Base-by-base conservation (phyloP, 1,139 yeast species). In the Scheffersomyces cryptocercus region DNA sequence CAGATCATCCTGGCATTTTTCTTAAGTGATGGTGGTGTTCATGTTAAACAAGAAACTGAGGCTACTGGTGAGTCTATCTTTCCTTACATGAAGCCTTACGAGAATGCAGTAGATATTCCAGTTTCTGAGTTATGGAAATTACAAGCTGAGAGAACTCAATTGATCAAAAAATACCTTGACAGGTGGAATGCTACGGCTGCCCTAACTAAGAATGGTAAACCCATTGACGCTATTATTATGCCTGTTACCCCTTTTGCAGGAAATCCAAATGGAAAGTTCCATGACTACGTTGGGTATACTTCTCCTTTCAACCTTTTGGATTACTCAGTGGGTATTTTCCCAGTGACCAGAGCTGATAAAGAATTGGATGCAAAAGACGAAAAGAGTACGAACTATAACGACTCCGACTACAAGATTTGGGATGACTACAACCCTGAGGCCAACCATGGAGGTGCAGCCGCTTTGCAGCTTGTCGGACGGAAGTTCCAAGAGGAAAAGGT, bases 371-470 rank as follows among this genome's bases (percentile, higher is more conserved):
- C 45, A 8, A 54, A 43, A 29, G 67, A 61, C 39, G 48, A 46
- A n/a, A 39, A 35, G 11, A 31, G 43, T 29, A 28, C 42, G 14
- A 43, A 46, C 26, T 46, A 49, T 38, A 35, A 41, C 24, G 45
- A 41, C 7, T 40, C 48, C 1, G 56, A 53, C 35, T 41, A 40
- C 29, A 36, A 43, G 20, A 43, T 51, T 11, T 49, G 51, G 51
- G 38, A 41, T 45, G 66, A 62, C 50, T 85, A 84, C 61, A 70
- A 82, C 49, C 80, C 87, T 2, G 73, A 67, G 41, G 74, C 77
- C 49, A 71, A 75, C 62, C 77, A 81, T 48, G 84, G 85, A 0
- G 79, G 84, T 53, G 88, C 89, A 1, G 85, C 84, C 7, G 79
- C 84, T 15, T 70, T 84, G 20, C 90, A 85, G 63, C 66, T 85